A percentile compares a stretch with the other conserved stretches of the same genome.
phyloP scores from a whole-genome alignment of 768 basidiomycete species.

The Thelephora ganbajun region DNA sequence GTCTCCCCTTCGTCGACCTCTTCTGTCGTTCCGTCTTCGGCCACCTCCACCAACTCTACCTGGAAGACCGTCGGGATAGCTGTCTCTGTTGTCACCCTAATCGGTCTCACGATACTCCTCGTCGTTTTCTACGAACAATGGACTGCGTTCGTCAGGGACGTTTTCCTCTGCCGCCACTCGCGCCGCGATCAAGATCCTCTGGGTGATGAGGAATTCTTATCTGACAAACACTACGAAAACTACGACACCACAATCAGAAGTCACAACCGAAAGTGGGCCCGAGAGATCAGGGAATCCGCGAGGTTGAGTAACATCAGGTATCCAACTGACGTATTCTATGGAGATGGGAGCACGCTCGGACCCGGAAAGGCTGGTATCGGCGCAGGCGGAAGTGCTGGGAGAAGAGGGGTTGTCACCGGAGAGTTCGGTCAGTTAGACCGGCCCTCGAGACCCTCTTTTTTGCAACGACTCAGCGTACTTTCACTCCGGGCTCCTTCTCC shows the following conservation, averaged over 20 bases:
- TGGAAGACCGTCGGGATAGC: slow-evolving; percentile 65
- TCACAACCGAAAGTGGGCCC: neutral
- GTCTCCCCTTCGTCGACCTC: neutral
- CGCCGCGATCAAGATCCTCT: slow-evolving; percentile 9
- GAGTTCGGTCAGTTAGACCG: too few relatives aligned
- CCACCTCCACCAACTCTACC: slow-evolving; percentile 3
- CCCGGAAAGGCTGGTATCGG: too few relatives aligned
- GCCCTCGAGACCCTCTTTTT: too few relatives aligned
- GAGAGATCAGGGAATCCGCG: too few relatives aligned
- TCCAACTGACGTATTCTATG: too few relatives aligned
- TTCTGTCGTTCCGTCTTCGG: neutral
- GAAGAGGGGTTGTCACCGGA: too few relatives aligned
- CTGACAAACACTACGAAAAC: slow-evolving; percentile 47
- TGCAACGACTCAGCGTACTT: too few relatives aligned
- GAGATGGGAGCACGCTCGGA: too few relatives aligned
- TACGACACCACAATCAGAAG: slow-evolving; percentile 31
- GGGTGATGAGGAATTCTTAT: slow-evolving; percentile 37
- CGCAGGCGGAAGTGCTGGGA: too few relatives aligned
- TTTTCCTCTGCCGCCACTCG: slow-evolving; percentile 24
- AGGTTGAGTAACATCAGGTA: too few relatives aligned
- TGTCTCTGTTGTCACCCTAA: slow-evolving; percentile 45
- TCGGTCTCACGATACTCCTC: slow-evolving; percentile 39
- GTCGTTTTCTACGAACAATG: slow-evolving; percentile 62
- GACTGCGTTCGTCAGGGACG: slow-evolving; percentile 44
- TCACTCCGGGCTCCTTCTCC: too few relatives aligned